A percentile compares a stretch with the other conserved stretches of the same genome.
These are phyloP conservation scores for Aureobasidium sp. DNA, from an alignment of 2,329 filamentous ascomycete genomes.

Conservation along the genomic window DNA sequence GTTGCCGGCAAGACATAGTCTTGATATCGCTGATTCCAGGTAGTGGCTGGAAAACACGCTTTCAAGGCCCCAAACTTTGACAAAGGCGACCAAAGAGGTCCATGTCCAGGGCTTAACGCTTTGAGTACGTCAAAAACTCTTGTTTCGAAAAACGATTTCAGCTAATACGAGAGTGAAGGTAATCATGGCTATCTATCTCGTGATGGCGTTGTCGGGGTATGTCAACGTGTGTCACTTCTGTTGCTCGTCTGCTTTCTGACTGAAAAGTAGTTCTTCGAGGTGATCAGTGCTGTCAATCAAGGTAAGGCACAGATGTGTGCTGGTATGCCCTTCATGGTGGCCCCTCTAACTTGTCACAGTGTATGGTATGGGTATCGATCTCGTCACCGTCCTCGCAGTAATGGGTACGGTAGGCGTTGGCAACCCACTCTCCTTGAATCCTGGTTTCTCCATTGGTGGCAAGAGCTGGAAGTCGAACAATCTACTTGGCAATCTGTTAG, in stretches of 20 bases:
- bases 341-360: conserved; percentile 21
- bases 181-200: conserved; percentile 31
- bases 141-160: too few relatives aligned
- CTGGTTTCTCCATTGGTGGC: conserved; percentile 34
- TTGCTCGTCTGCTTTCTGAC: not conserved
- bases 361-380: conserved; percentile 34
- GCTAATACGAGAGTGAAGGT: too few relatives aligned
- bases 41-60: conserved; percentile 30
- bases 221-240: not conserved
- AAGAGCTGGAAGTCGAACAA: conserved; percentile 36
- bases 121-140: conserved; percentile 1
- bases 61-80: conserved; percentile 31
- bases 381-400: conserved; percentile 32
- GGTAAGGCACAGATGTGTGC: not conserved
- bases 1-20: not conserved
- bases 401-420: conserved; percentile 36
- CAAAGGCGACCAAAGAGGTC: conserved; percentile 27
- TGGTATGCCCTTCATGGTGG: too few relatives aligned
- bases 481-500: conserved; percentile 38
- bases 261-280: conserved; percentile 7
- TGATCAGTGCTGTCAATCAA: conserved; percentile 7
- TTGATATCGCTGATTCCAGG: not conserved
- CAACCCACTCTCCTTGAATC: conserved; percentile 46
- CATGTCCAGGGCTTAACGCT: conserved; percentile 32
- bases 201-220: conserved; percentile 23